Conservation (phyloP, 1,284 basidiomycete species). For the Pseudozyma hubeiensis region DNA sequence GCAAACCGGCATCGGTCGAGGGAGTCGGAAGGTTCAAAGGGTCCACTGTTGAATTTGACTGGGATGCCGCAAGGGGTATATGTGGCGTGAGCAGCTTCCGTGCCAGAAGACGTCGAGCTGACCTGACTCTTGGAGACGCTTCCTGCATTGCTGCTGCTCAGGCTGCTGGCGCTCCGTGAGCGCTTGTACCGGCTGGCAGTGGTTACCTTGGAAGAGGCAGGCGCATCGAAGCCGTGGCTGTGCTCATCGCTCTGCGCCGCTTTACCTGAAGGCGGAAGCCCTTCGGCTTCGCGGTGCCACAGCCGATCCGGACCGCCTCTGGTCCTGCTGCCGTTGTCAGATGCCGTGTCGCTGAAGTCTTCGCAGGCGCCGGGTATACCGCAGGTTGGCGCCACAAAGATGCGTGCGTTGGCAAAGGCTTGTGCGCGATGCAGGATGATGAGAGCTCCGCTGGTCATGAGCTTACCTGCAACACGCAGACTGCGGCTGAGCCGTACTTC, state of each 20-base stretch:
- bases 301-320: slow-evolving; percentile 28
- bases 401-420: slow-evolving; percentile 58
- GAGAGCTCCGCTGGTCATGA: slow-evolving; percentile 60
- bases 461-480: slow-evolving; percentile 53
- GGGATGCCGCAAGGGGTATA: slow-evolving; percentile 37
- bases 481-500: slow-evolving; percentile 46
- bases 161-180: slow-evolving; percentile 30
- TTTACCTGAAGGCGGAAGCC: slow-evolving; percentile 30
- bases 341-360: slow-evolving; percentile 41
- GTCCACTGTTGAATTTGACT: slow-evolving; percentile 50
- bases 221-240: slow-evolving; percentile 10
- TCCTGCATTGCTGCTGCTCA: slow-evolving; percentile 37
- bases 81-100: slow-evolving; percentile 4
- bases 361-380: slow-evolving; percentile 56
- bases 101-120: slow-evolving; percentile 23
- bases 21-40: slow-evolving; percentile 51
- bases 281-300: slow-evolving; percentile 45
- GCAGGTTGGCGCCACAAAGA: slow-evolving; percentile 60
- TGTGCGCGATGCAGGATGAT: slow-evolving; percentile 61
- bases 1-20: slow-evolving; percentile 57
- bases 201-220: not conserved
- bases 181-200: slow-evolving; percentile 9
- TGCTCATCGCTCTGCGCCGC: slow-evolving; percentile 23
- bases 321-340: slow-evolving; percentile 18
- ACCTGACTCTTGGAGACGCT: slow-evolving; percentile 28